phyloP scores from a whole-genome alignment of 192 early-diverging fungal species.

The Podila horticola region DNA sequence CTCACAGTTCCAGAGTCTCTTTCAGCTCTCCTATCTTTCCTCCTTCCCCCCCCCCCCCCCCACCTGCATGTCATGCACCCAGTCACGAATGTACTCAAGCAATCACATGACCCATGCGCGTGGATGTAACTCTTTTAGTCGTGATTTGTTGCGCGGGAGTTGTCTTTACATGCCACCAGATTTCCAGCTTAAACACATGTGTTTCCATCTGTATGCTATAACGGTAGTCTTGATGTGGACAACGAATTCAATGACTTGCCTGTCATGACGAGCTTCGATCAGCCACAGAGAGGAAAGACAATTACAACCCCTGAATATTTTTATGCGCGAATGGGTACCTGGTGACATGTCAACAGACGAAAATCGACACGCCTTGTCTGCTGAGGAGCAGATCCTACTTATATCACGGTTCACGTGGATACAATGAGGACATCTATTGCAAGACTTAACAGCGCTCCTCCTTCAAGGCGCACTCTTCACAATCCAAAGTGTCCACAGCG shows the following conservation, averaged over 20 bases:
- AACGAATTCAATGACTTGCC: neutral
- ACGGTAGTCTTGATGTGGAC: neutral
- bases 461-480: no score
- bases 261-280: neutral
- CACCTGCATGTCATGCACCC: neutral
- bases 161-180: no score
- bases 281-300: neutral
- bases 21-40: neutral
- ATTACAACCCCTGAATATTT: conserved; percentile 1
- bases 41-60: no score
- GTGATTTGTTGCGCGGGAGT: neutral
- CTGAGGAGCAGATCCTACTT: neutral
- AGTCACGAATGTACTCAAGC: no score
- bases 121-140: neutral
- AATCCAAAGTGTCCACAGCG: neutral
- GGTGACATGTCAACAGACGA: neutral
- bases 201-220: no score
- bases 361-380: neutral
- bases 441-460: no score
- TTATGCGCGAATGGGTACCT: neutral
- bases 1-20: neutral
- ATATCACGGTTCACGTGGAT: no score
- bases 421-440: no score
- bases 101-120: neutral
- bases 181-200: no score